These are phyloP conservation scores for Colletotrichum tofieldiae DNA, from an alignment of 2,329 filamentous ascomycete species.

Conservation along the genomic window DNA sequence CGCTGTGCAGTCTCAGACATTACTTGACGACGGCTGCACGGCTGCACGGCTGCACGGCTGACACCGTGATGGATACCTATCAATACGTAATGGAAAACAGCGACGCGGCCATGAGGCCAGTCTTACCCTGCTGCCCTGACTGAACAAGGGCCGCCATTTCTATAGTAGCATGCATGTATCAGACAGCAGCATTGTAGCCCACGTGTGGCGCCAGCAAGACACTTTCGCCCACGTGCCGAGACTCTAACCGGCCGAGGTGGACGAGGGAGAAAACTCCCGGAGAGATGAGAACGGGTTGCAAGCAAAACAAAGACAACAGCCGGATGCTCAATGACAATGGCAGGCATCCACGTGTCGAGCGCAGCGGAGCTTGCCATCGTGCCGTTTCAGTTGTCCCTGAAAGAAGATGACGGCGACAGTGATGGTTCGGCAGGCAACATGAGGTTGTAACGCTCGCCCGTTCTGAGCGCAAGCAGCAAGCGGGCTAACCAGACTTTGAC, in stretches of 20 bases:
- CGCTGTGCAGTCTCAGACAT: constrained; percentile 4
- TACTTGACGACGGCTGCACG: constrained; percentile 23
- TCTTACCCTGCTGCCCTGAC: neutral
- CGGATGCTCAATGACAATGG: constrained; percentile 7
- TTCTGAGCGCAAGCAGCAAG: constrained; percentile 18
- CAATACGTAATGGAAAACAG: neutral
- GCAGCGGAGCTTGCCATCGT: constrained; percentile 21
- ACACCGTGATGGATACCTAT: constrained; percentile 28
- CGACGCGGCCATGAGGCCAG: neutral
- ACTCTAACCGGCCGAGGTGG: neutral
- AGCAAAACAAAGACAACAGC: constrained; percentile 15
- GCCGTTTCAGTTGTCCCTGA: constrained; percentile 30
- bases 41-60: constrained; percentile 31
- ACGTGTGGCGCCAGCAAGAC: constrained; percentile 17
- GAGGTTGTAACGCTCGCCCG: constrained; percentile 30
- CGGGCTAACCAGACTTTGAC: constrained; percentile 27
- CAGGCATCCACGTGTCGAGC: constrained; percentile 9
- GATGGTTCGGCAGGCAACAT: constrained; percentile 8
- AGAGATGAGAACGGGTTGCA: neutral
- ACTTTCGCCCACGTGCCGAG: neutral
- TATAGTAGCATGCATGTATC: neutral
- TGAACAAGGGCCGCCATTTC: neutral
- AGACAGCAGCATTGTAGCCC: neutral
- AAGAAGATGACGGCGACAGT: constrained; percentile 3
- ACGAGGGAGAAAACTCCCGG: constrained; percentile 1